These are phyloP conservation scores for Clonostachys rhizophaga DNA, from an alignment of 2,329 filamentous ascomycete species.

Conservation along the genomic window DNA sequence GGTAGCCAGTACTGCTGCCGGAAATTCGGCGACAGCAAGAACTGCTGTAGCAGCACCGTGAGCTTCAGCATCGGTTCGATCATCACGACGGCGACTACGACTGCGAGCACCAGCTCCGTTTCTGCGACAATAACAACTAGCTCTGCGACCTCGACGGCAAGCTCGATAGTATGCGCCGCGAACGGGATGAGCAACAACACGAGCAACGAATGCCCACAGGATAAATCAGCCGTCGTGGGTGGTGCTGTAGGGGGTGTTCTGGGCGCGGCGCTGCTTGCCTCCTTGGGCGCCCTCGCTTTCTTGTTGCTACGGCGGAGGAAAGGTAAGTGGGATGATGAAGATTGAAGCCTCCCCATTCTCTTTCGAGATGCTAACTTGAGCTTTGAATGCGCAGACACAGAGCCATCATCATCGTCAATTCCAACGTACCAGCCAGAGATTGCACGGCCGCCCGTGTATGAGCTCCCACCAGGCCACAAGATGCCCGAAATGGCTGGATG, in stretches of 20 bases:
- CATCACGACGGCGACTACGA: slow-evolving; percentile 2
- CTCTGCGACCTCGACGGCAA: not conserved
- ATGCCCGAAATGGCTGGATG: too few species aligned
- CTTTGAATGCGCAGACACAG: too few species aligned
- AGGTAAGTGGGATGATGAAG: too few species aligned
- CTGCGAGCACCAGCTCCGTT: not conserved
- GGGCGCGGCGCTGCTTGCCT: slow-evolving; percentile 11
- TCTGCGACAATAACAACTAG: too few species aligned
- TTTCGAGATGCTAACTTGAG: too few species aligned
- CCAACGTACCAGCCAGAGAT: too few species aligned
- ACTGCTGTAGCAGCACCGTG: slow-evolving; percentile 9
- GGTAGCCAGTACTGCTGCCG: slow-evolving; percentile 11
- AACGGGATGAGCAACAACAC: slow-evolving; percentile 1
- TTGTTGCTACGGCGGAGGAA: slow-evolving; percentile 2
- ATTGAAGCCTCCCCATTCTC: too few species aligned
- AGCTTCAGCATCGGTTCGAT: slow-evolving; percentile 4
- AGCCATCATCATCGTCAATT: too few species aligned
- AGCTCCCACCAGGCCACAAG: too few species aligned
- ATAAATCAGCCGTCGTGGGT: slow-evolving; percentile 11
- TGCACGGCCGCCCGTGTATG: too few species aligned
- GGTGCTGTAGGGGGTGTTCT: slow-evolving; percentile 11
- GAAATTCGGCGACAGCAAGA: not conserved
- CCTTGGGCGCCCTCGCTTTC: slow-evolving; percentile 8
- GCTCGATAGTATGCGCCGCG: slow-evolving; percentile 1
- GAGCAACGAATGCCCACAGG: slow-evolving; percentile 7